Conservation (phyloP, 2,329 filamentous ascomycete genomes). For the Botryotinia narcissicola region DNA sequence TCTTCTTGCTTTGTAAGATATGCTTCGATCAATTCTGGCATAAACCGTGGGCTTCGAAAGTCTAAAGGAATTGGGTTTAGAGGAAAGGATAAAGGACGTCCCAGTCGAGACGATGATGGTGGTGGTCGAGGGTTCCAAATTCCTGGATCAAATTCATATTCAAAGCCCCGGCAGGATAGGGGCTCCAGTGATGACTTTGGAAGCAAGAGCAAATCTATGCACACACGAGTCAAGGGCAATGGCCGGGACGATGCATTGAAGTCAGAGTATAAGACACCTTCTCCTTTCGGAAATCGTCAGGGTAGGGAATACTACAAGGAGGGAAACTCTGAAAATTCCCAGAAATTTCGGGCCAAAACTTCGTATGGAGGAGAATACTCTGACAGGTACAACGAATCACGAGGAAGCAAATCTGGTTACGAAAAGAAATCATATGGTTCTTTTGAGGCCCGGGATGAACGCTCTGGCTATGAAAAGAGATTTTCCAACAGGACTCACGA, state of each 20-base stretch:
- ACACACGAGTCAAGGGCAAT: neutral
- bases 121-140: slow-evolving; percentile 5
- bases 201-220: slow-evolving; percentile 2
- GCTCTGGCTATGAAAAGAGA: neutral
- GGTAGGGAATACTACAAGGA: neutral
- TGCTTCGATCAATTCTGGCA: slow-evolving; percentile 65
- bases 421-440: slow-evolving; percentile 3
- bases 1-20: slow-evolving; percentile 37
- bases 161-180: neutral
- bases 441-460: neutral
- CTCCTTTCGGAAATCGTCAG: neutral
- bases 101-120: neutral
- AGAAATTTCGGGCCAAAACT: neutral
- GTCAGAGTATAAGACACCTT: neutral
- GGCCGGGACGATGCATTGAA: neutral
- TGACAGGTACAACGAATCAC: neutral
- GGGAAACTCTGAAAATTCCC: neutral
- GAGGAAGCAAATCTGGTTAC: neutral
- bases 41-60: slow-evolving; percentile 62
- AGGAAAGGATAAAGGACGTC: slow-evolving; percentile 24
- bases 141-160: neutral
- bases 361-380: neutral
- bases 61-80: slow-evolving; percentile 41
- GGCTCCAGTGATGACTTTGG: neutral
- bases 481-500: neutral